Conservation (phyloP, 2,329 filamentous ascomycete genomes). For the Hypoxylon sp. region DNA sequence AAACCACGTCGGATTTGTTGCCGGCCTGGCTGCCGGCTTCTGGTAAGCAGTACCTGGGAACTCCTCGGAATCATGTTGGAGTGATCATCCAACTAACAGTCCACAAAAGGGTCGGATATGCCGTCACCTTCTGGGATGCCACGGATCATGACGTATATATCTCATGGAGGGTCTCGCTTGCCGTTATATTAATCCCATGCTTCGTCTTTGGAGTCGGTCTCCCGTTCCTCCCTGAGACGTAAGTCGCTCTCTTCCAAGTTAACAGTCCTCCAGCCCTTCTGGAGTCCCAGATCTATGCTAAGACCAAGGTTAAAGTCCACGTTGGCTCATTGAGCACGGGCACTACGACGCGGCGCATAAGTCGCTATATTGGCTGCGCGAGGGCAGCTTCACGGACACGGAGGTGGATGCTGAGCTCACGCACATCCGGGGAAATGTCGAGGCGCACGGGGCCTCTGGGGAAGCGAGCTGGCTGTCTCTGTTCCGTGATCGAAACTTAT, state of each 20-base stretch:
- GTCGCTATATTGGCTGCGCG: slow-evolving; percentile 65
- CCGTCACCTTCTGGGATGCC: slow-evolving; percentile 67
- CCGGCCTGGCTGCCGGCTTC: slow-evolving; percentile 67
- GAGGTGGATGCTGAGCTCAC: slow-evolving; percentile 61
- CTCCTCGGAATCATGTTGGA: neutral
- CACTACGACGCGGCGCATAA: slow-evolving; percentile 60
- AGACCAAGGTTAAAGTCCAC: slow-evolving; percentile 58
- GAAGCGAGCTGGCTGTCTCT: slow-evolving; percentile 61
- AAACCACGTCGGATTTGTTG: slow-evolving; percentile 72
- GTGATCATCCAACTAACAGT: slow-evolving; percentile 12
- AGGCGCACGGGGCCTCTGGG: slow-evolving; percentile 56
- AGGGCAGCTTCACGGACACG: slow-evolving; percentile 57
- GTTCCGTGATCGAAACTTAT: slow-evolving; percentile 64
- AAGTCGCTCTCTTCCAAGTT: slow-evolving; percentile 46
- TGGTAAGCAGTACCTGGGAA: slow-evolving; percentile 59
- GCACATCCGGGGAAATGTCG: slow-evolving; percentile 63
- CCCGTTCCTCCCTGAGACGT: slow-evolving; percentile 70
- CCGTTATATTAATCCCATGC: slow-evolving; percentile 67
- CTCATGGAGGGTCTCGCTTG: slow-evolving; percentile 67
- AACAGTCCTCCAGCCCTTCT: neutral
- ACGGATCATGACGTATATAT: slow-evolving; percentile 62
- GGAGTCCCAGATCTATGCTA: neutral
- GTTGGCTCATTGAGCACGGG: slow-evolving; percentile 70
- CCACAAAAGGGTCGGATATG: slow-evolving; percentile 67
- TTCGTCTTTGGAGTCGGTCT: slow-evolving; percentile 65